Evolutionary conservation across 768 basidiomycete genomes (phyloP).

Genomic region (Leccinum imitatum): DNA sequence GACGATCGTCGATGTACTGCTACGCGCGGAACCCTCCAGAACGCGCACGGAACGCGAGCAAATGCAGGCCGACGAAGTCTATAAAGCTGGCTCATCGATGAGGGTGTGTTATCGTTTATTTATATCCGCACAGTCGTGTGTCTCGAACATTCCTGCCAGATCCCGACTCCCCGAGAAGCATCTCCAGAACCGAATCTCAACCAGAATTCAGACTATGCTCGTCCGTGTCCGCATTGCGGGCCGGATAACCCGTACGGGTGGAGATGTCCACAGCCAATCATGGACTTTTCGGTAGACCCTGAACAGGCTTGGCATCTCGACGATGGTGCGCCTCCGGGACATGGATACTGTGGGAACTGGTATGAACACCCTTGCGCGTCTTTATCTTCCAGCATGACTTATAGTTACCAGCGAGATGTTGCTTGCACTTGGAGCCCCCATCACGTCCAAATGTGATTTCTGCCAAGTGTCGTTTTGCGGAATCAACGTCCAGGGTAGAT

Average conservation of each 20-base stretch:
- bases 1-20: slow-evolving; percentile 65
- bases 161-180: slow-evolving; percentile 71
- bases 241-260: slow-evolving; percentile 73
- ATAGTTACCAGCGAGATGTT: slow-evolving; percentile 59
- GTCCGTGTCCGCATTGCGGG: slow-evolving; percentile 78
- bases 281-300: slow-evolving; percentile 65
- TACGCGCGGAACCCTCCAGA: slow-evolving; percentile 69
- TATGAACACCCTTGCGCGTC: slow-evolving; percentile 31
- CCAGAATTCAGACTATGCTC: slow-evolving; percentile 60
- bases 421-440: slow-evolving; percentile 68
- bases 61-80: slow-evolving; percentile 81
- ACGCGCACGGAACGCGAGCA: slow-evolving; percentile 68
- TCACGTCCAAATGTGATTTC: slow-evolving; percentile 81
- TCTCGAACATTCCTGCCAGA: slow-evolving; percentile 38
- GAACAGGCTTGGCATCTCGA: slow-evolving; percentile 78
- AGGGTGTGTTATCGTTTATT: slow-evolving; percentile 47
- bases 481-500: slow-evolving; percentile 72
- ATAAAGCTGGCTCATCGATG: slow-evolving; percentile 58
- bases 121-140: not conserved
- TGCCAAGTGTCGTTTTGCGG: slow-evolving; percentile 85
- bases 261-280: slow-evolving; percentile 78
- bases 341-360: slow-evolving; percentile 83
- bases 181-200: slow-evolving; percentile 77
- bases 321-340: slow-evolving; percentile 76
- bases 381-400: not conserved